Percentiles rank a stretch among this genome's conserved stretches.
These are phyloP conservation scores for Mesembryanthemum crystallinum DNA, from an alignment of 148 eudicot genomes.

Conservation along the genomic window DNA sequence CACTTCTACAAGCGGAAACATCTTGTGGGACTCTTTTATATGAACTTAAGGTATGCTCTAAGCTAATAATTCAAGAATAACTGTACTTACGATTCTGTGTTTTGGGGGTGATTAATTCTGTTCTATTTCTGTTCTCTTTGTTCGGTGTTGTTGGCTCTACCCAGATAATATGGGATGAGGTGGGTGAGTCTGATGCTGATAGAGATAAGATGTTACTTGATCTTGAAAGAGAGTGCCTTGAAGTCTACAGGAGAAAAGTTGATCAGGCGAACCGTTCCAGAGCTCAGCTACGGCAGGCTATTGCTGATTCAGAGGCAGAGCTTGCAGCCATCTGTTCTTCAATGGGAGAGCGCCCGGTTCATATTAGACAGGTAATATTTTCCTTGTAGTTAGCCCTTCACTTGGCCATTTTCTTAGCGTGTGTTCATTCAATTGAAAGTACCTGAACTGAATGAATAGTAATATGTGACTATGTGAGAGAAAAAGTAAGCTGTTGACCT, in stretches of 20 bases:
- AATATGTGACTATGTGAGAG: too few species aligned
- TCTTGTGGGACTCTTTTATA: conserved; percentile 45
- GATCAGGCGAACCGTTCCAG: conserved; percentile 63
- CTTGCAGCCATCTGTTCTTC: conserved; percentile 69
- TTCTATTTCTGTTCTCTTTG: background rate
- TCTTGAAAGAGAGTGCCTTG: conserved; percentile 68
- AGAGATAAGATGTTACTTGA: conserved; percentile 68
- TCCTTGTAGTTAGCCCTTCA: background rate
- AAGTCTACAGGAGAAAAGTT: conserved; percentile 66
- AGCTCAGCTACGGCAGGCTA: conserved; percentile 68
- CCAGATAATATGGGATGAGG: conserved; percentile 78
- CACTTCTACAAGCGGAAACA: conserved; percentile 37
- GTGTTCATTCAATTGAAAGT: too few species aligned
- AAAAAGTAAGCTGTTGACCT: too few species aligned
- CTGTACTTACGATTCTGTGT: background rate
- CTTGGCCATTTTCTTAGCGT: too few species aligned
- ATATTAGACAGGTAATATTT: conserved; percentile 61
- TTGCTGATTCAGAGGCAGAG: conserved; percentile 80
- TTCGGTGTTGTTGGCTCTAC: background rate
- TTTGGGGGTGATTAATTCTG: conserved; percentile 1
- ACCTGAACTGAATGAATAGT: too few species aligned
- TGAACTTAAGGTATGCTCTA: conserved; percentile 41
- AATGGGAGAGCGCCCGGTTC: conserved; percentile 66
- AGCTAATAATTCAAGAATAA: conserved; percentile 6
- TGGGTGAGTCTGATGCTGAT: conserved; percentile 63